phyloP scores from a whole-genome alignment of 257 asterid species.

The Marsdenia floribunda region DNA sequence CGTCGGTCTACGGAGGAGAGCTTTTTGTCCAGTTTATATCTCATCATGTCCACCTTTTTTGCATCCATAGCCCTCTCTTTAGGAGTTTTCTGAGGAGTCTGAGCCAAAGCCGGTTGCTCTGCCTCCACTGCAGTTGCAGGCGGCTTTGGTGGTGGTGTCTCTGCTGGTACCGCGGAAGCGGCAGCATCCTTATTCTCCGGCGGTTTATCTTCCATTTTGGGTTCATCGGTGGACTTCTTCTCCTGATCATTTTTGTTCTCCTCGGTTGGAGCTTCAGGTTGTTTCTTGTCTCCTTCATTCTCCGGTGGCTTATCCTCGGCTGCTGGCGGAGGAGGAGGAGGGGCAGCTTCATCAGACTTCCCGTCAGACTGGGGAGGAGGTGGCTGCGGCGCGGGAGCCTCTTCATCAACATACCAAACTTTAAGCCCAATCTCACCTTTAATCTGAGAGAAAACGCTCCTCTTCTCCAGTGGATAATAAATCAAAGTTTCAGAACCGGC shows the following conservation, averaged over 20 bases:
- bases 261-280: slow-evolving; percentile 17
- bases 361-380: slow-evolving; percentile 20
- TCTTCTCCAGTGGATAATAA: slow-evolving; percentile 77
- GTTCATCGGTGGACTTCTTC: slow-evolving; percentile 9
- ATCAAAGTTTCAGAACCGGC: slow-evolving; percentile 57
- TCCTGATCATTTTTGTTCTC: slow-evolving; percentile 34
- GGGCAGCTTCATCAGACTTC: slow-evolving; percentile 29
- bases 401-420: slow-evolving; percentile 57
- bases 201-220: slow-evolving; percentile 51
- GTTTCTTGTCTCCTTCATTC: slow-evolving; percentile 16
- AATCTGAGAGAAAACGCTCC: slow-evolving; percentile 88
- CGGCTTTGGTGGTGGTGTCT: slow-evolving; percentile 29
- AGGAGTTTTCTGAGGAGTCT: slow-evolving; percentile 20
- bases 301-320: slow-evolving; percentile 29
- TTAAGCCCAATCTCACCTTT: slow-evolving; percentile 86
- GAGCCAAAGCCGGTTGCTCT: slow-evolving; percentile 49
- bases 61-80: slow-evolving; percentile 18
- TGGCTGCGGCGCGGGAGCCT: slow-evolving; percentile 25
- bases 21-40: slow-evolving; percentile 11
- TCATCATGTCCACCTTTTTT: slow-evolving; percentile 29
- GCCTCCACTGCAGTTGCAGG: slow-evolving; percentile 24
- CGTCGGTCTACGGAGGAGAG: slow-evolving; percentile 40
- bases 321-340: slow-evolving; percentile 27
- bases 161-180: slow-evolving; percentile 19
- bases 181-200: slow-evolving; percentile 30